A percentile compares a stretch with the other conserved stretches of the same genome.
These are phyloP conservation scores for Plantago major DNA, from an alignment of 257 asterid genomes.

Conservation along the genomic window DNA sequence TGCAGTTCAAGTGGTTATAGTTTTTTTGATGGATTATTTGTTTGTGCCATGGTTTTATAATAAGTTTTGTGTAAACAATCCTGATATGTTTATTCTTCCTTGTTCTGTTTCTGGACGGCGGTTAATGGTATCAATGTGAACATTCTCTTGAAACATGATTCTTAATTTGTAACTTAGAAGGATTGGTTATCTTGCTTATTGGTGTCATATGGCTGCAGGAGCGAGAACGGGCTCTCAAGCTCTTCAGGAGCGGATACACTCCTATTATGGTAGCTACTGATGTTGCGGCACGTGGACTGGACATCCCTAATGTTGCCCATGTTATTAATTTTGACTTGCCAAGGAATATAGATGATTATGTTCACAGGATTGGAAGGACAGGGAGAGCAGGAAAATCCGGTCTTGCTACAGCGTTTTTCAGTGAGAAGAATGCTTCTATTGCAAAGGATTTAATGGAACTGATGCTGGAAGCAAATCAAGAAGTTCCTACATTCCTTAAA, in stretches of 20 bases:
- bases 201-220: conserved; percentile 35
- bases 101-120: neutral
- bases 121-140: neutral
- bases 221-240: conserved; percentile 55
- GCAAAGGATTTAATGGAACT: conserved; percentile 51
- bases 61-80: neutral
- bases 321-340: conserved; percentile 77
- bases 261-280: conserved; percentile 76
- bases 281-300: conserved; percentile 73
- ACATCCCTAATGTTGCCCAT: conserved; percentile 71
- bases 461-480: conserved; percentile 64
- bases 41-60: too few relatives aligned
- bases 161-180: too few relatives aligned
- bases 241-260: conserved; percentile 51
- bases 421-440: conserved; percentile 40
- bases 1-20: too few relatives aligned
- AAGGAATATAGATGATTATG: conserved; percentile 50
- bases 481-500: conserved; percentile 50
- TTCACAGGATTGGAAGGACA: conserved; percentile 80
- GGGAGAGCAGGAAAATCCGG: conserved; percentile 91
- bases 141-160: neutral
- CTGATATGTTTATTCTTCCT: too few relatives aligned
- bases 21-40: too few relatives aligned
- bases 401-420: conserved; percentile 71
- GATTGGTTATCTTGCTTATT: too few relatives aligned